A percentile compares a stretch with the other conserved stretches of the same genome.
phyloP scores from a whole-genome alignment of 2,329 filamentous ascomycete species.

The Fusarium zealandicum region DNA sequence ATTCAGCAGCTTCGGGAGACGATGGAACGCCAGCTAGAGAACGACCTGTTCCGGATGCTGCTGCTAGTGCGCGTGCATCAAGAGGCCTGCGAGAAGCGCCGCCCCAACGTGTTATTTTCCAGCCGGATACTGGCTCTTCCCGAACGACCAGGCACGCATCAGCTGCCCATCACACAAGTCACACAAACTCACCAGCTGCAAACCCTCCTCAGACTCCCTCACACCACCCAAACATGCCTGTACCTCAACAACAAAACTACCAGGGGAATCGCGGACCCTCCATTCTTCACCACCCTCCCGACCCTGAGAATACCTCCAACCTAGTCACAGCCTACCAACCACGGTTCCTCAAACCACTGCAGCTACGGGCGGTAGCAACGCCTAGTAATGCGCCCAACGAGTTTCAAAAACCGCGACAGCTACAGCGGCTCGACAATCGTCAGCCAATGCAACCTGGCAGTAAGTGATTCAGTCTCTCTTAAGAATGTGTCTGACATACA shows the following conservation, averaged over 20 bases:
- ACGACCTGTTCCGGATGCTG: conserved; percentile 57
- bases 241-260: conserved; percentile 40
- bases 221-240: conserved; percentile 47
- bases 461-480: conserved; percentile 47
- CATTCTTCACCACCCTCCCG: conserved; percentile 60
- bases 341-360: conserved; percentile 65
- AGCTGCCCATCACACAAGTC: conserved; percentile 52
- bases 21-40: conserved; percentile 66
- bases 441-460: conserved; percentile 67
- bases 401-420: conserved; percentile 59
- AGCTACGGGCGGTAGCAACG: conserved; percentile 76
- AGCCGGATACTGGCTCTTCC: conserved; percentile 75
- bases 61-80: conserved; percentile 64
- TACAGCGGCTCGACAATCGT: conserved; percentile 49
- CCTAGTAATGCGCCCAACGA: conserved; percentile 76
- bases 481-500: conserved; percentile 17
- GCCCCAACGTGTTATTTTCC: conserved; percentile 82
- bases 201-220: conserved; percentile 41
- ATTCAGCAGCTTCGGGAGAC: conserved; percentile 66
- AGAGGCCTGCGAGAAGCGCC: conserved; percentile 81
- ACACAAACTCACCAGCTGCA: conserved; percentile 39
- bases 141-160: conserved; percentile 68
- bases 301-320: conserved; percentile 63
- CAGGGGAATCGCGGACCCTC: conserved; percentile 53
- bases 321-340: conserved; percentile 76